phyloP scores from a whole-genome alignment of 352 stramenopile genomes.

The Phytophthora cajani region DNA sequence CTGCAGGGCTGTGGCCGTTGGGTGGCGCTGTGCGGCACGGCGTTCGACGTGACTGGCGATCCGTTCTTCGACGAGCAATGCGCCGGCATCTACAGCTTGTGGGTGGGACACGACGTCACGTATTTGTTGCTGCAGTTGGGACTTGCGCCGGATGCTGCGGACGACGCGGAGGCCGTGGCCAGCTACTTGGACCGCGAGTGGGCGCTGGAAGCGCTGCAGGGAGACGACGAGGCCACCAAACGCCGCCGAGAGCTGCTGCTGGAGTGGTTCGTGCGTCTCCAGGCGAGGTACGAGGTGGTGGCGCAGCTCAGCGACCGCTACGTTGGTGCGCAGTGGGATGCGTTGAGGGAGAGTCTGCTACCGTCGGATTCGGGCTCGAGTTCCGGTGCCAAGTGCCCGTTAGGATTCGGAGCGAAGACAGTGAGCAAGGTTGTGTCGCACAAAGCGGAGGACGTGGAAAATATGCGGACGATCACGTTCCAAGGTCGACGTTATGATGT shows the following conservation, averaged over 20 bases:
- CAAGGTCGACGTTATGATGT: constrained; percentile 67
- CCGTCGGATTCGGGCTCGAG: constrained; percentile 23
- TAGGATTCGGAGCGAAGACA: constrained; percentile 59
- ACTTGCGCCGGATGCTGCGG: constrained; percentile 32
- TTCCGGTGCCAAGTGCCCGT: constrained; percentile 54
- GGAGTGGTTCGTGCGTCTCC: constrained; percentile 65
- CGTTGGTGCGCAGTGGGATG: constrained; percentile 48
- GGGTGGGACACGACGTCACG: constrained; percentile 63
- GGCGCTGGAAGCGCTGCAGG: constrained; percentile 36
- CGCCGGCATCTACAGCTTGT: constrained; percentile 53
- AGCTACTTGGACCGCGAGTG: constrained; percentile 50
- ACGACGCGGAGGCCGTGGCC: constrained; percentile 37
- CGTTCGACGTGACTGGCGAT: constrained; percentile 58
- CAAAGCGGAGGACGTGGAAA: constrained; percentile 26
- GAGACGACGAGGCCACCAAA: constrained; percentile 18
- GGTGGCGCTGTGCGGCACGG: constrained; percentile 63
- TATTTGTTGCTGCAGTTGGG: constrained; percentile 52
- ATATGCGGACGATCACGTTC: constrained; percentile 52
- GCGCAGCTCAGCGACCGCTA: constrained; percentile 59
- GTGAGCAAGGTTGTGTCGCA: constrained; percentile 34
- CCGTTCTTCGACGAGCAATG: constrained; percentile 49
- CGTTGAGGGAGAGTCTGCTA: constrained; percentile 46
- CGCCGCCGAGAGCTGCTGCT: constrained; percentile 44
- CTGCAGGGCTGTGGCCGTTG: constrained; percentile 31
- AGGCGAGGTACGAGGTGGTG: constrained; percentile 54